Conservation (phyloP, 371 early-diverging fungal genomes). For the Mucor circinelloides region DNA sequence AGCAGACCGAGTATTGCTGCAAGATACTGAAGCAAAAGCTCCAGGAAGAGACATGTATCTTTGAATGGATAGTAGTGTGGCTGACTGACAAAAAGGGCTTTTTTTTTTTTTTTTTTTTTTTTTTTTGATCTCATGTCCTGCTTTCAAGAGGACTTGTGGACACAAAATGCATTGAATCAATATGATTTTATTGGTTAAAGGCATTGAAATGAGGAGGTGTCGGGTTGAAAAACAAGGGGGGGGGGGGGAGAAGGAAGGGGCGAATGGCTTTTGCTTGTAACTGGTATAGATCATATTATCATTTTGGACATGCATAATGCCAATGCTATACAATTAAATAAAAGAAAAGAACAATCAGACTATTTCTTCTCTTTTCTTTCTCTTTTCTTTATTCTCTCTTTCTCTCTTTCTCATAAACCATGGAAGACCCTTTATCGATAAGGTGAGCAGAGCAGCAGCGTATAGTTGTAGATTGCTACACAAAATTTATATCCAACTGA, state of each 20-base stretch:
- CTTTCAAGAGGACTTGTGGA: too few species aligned
- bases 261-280: not conserved
- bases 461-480: not conserved
- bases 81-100: not conserved
- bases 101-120: too few species aligned
- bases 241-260: not conserved
- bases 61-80: not conserved
- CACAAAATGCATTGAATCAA: not conserved
- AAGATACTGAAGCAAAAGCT: too few species aligned
- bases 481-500: not conserved
- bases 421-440: not conserved
- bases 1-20: not conserved
- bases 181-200: not conserved
- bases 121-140: not conserved
- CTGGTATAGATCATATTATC: not conserved
- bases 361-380: conserved; percentile 28
- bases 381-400: not conserved
- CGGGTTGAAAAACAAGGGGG: not conserved
- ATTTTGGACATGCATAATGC: not conserved
- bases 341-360: conserved; percentile 47
- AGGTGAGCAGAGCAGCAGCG: not conserved
- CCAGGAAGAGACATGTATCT: not conserved
- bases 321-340: conserved; percentile 40
- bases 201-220: not conserved
- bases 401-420: not conserved